Conservation (phyloP, 2,329 filamentous ascomycete species). For the Mollisiaceae sp. region DNA sequence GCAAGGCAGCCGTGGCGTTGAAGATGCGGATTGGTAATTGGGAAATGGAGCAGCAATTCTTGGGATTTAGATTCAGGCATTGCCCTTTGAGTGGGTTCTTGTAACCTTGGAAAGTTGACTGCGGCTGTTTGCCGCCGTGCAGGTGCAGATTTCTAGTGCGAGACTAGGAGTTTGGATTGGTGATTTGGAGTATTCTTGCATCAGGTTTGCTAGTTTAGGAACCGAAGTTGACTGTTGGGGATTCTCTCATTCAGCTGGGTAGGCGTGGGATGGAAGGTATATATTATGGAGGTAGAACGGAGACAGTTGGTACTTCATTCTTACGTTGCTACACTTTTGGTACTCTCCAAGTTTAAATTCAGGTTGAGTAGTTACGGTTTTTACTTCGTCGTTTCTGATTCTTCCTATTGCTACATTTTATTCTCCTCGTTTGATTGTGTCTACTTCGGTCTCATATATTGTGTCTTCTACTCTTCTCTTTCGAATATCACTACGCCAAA, state of each 20-base stretch:
- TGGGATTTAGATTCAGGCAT: background rate
- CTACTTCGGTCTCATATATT: background rate
- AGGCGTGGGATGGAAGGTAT: too few species aligned
- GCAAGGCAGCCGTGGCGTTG: background rate
- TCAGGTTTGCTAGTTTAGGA: background rate
- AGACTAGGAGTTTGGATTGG: background rate
- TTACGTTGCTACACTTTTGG: too few species aligned
- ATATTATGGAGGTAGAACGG: too few species aligned
- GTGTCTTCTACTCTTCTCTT: background rate
- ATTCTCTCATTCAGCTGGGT: too few species aligned
- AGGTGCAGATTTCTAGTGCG: background rate
- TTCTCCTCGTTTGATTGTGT: too few species aligned
- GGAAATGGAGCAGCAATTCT: background rate
- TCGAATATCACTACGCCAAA: too few species aligned
- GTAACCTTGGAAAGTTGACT: background rate
- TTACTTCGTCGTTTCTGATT: too few species aligned
- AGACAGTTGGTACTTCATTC: too few species aligned
- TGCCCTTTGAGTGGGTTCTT: background rate
- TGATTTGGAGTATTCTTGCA: background rate
- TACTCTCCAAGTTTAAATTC: too few species aligned
- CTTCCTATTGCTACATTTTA: too few species aligned
- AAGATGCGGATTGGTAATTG: background rate
- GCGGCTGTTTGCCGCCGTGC: conserved; percentile 6
- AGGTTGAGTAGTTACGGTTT: too few species aligned
- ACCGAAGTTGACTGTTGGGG: background rate